Base-by-base conservation (phyloP, 495 filamentous ascomycete species). In the Aspergillus nidulans region DNA sequence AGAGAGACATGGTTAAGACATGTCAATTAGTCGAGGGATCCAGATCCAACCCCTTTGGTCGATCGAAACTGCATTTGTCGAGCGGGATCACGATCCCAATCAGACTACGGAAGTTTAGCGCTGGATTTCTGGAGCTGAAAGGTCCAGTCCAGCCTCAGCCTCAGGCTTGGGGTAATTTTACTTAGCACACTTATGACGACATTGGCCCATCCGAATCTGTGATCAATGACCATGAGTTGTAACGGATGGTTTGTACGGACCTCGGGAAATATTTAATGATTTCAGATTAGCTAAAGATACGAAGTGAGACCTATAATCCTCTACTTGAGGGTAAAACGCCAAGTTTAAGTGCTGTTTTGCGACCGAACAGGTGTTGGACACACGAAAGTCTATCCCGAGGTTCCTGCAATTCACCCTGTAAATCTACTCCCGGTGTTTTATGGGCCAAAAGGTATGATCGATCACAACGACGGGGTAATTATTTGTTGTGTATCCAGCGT, bases 111-210 rank as follows among this genome's bases (percentile, higher is more conserved):
- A 34, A 34, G 30, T 34, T 34, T 34, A 34, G 30, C 15, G 30
- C 30, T 12, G 9, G 30, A 12, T 10, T 34, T 34, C 30, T 34
- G 12, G n/a, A 30, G 15, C 16, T 30, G 12, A 15, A 46, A 15
- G 34, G 43, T 56, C 45, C 44, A 45, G 41, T 57, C 55, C 55
- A 57, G 55, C 49, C 55, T 57, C 55, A 55, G 52, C 41, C 52
- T 54, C 52, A 54, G 26, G 25, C 40, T 49, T 34, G 38, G 20
- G 15, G 16, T 26, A 43, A 20, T 23, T 20, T 47, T 39, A 25
- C 48, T 45, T 39, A 26, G 13, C 10, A 53, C n/a, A 16, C 30
- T 32, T 10, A 55, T 55, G 53, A 55, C 53, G 53, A 49, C 53
- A 55, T 55, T 55, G 34, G 32, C 21, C 32, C 42, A 41, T 48